Evolutionary conservation across 305 asterid species (phyloP).

Genomic region (Andrographis paniculata): DNA sequence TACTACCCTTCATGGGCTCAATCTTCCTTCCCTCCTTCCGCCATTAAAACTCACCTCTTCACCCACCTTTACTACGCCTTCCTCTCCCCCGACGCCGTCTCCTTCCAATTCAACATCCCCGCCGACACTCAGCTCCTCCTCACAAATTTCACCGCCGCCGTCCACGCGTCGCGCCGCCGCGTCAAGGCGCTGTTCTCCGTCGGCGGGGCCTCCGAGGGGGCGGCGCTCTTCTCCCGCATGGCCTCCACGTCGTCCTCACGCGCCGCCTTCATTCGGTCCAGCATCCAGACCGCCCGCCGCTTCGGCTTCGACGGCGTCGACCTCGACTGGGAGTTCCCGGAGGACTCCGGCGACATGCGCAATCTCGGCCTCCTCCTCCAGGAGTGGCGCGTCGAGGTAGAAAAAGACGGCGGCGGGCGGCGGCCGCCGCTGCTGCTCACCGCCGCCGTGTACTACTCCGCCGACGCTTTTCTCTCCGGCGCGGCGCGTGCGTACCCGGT

Average conservation of each 20-base stretch:
- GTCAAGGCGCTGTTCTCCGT: constrained; percentile 52
- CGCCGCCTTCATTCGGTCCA: constrained; percentile 40
- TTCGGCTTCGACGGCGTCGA: constrained; percentile 73
- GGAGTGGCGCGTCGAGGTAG: constrained; percentile 60
- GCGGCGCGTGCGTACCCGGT: constrained; percentile 44
- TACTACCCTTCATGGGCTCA: constrained; percentile 59
- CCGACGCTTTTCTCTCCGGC: constrained; percentile 31
- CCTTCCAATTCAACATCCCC: constrained; percentile 39
- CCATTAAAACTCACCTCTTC: constrained; percentile 48
- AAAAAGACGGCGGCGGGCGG: constrained; percentile 26
- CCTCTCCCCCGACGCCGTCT: constrained; percentile 38
- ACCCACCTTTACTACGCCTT: constrained; percentile 79
- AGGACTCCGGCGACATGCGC: constrained; percentile 45
- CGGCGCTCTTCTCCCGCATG: constrained; percentile 36
- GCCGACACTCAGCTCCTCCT: constrained; percentile 28
- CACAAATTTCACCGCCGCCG: constrained; percentile 47
- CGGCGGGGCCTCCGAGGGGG: constrained; percentile 50
- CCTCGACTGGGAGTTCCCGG: constrained; percentile 79
- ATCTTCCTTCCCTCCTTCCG: constrained; percentile 29
- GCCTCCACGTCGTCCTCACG: constrained; percentile 34
- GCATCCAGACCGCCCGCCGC: constrained; percentile 53
- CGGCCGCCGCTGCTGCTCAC: constrained; percentile 55
- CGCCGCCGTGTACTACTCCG: constrained; percentile 68
- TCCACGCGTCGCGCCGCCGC: constrained; percentile 35
- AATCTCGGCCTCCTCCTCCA: constrained; percentile 32